Conservation (phyloP, 192 early-diverging fungal species). For the Mortierella hygrophila region DNA sequence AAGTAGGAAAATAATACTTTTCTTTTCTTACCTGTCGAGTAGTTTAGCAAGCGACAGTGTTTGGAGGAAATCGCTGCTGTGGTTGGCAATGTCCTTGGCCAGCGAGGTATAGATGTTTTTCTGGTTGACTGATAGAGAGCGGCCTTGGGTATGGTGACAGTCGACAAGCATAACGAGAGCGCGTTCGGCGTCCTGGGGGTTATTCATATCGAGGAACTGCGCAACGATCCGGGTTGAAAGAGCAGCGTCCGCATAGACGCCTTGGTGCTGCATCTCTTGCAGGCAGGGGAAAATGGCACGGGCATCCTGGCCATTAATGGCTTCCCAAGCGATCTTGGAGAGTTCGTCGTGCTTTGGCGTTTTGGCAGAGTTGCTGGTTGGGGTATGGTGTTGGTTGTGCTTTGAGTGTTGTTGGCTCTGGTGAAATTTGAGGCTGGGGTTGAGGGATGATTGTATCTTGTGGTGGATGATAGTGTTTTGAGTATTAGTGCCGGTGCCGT, state of each 20-base stretch:
- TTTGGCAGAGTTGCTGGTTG: not conserved
- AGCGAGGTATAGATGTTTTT: slow-evolving; percentile 21
- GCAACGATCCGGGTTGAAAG: slow-evolving; percentile 40
- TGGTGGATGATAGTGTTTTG: slow-evolving; percentile 4
- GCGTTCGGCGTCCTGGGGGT: slow-evolving; percentile 36
- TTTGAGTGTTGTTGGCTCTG: not conserved
- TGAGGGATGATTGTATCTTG: slow-evolving; percentile 27
- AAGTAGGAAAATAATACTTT: too few relatives aligned
- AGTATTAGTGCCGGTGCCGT: not conserved
- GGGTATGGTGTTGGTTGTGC: not conserved
- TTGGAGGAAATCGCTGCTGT: slow-evolving; percentile 50
- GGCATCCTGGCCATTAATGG: slow-evolving; percentile 43
- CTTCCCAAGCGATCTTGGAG: slow-evolving; percentile 36
- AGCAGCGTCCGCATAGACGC: slow-evolving; percentile 39
- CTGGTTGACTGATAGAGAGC: slow-evolving; percentile 15
- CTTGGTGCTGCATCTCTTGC: slow-evolving; percentile 48
- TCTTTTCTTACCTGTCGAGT: slow-evolving; percentile 32
- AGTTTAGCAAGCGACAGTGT: slow-evolving; percentile 38
- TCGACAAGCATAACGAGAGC: slow-evolving; percentile 36
- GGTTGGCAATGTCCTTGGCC: slow-evolving; percentile 40
- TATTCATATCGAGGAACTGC: slow-evolving; percentile 35
- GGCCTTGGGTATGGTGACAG: slow-evolving; percentile 31
- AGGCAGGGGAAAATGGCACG: slow-evolving; percentile 41
- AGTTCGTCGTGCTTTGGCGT: slow-evolving; percentile 32
- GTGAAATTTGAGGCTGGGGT: slow-evolving; percentile 24